phyloP scores from a whole-genome alignment of 352 stramenopile species.

The Phytophthora boehmeriae region DNA sequence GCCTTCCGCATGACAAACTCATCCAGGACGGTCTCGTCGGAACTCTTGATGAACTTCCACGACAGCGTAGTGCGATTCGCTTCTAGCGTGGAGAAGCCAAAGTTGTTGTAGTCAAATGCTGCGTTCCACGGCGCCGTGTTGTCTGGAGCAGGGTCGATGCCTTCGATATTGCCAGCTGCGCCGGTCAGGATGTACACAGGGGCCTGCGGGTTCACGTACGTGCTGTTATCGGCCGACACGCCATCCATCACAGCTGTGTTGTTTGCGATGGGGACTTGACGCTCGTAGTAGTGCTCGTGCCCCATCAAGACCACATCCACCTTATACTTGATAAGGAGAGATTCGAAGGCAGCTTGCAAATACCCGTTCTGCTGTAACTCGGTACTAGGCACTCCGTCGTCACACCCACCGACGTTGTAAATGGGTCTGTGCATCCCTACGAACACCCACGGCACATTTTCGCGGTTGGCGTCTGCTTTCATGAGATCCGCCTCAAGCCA shows the following conservation, averaged over 20 bases:
- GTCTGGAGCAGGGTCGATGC: slow-evolving; percentile 7
- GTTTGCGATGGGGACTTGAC: slow-evolving; percentile 57
- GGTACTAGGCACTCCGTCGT: slow-evolving; percentile 17
- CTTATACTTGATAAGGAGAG: slow-evolving; percentile 78
- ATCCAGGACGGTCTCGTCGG: slow-evolving; percentile 16
- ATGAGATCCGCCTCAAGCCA: slow-evolving; percentile 57
- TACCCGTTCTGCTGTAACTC: slow-evolving; percentile 6
- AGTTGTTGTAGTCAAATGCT: slow-evolving; percentile 40
- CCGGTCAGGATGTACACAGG: slow-evolving; percentile 69
- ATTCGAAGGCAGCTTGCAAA: slow-evolving; percentile 71
- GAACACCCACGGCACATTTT: slow-evolving; percentile 63
- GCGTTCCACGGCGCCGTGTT: slow-evolving; percentile 40
- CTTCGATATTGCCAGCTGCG: slow-evolving; percentile 62
- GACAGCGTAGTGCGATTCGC: slow-evolving; percentile 24
- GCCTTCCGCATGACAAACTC: slow-evolving; percentile 30
- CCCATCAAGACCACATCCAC: slow-evolving; percentile 84
- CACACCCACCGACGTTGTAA: slow-evolving; percentile 32
- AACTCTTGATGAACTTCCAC: slow-evolving; percentile 28
- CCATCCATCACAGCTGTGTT: slow-evolving; percentile 37
- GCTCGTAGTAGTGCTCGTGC: slow-evolving; percentile 85
- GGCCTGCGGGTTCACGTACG: slow-evolving; percentile 50
- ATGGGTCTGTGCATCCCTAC: slow-evolving; percentile 69
- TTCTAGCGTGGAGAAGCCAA: slow-evolving; percentile 40
- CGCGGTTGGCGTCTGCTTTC: slow-evolving; percentile 43
- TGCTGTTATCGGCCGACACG: slow-evolving; percentile 51